Percentiles rank a stretch among this genome's conserved stretches.
Conservation (phyloP, 495 filamentous ascomycete genomes). For the Usnea hakonensis region DNA sequence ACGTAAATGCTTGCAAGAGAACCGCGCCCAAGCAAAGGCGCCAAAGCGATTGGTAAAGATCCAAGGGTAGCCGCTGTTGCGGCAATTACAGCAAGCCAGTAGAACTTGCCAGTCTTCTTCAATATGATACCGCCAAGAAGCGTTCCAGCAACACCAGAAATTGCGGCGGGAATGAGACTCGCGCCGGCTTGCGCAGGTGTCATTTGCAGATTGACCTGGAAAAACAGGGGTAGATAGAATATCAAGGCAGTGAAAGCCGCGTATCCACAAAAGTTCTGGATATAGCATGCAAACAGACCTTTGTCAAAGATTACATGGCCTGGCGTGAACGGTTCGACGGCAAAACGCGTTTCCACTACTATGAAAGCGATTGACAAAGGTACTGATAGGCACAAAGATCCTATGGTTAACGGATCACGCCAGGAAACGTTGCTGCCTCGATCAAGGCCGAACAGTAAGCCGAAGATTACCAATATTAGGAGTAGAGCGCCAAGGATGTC, state of each 20-base stretch:
- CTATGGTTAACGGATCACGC: conserved; percentile 8
- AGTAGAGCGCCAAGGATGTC: conserved; percentile 17
- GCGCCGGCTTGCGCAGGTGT: conserved; percentile 13
- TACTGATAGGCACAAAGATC: conserved; percentile 5
- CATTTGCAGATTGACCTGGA: conserved; percentile 13
- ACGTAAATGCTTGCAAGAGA: conserved; percentile 9
- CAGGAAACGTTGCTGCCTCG: conserved; percentile 16
- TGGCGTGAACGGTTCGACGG: conserved; percentile 16
- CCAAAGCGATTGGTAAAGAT: conserved; percentile 7
- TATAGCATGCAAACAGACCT: conserved; percentile 16
- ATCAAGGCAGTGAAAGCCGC: conserved; percentile 11
- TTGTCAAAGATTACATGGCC: conserved; percentile 20
- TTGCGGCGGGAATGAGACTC: conserved; percentile 7
- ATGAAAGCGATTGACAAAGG: conserved; percentile 10
- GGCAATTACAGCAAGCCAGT: conserved; percentile 10
- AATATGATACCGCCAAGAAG: conserved; percentile 11
- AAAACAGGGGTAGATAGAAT: conserved; percentile 12
- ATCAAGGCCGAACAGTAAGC: conserved; percentile 15
- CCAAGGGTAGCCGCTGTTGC: neutral
- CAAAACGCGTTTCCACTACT: conserved; percentile 10
- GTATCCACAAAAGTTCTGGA: conserved; percentile 14
- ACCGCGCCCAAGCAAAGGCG: conserved; percentile 25
- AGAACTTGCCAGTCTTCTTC: conserved; percentile 15
- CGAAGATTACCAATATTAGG: conserved; percentile 5
- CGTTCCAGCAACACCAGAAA: conserved; percentile 12